phyloP scores from a whole-genome alignment of 2,329 filamentous ascomycete species.

The Hortaea werneckii region DNA sequence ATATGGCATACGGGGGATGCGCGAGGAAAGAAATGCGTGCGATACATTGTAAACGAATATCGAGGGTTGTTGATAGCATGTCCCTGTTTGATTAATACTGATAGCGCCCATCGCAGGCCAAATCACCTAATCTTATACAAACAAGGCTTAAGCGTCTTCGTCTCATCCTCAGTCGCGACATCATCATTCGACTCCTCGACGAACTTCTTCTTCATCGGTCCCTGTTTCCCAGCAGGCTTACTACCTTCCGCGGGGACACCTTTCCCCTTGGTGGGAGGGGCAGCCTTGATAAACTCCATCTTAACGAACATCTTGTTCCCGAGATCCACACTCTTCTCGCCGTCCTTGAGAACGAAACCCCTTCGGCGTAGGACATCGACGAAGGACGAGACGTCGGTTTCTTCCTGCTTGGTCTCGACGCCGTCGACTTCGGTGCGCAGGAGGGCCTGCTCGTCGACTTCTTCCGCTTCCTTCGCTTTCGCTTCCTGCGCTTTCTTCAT shows the following conservation, averaged over 20 bases:
- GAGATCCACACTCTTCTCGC: slow-evolving; percentile 59
- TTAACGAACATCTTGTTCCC: slow-evolving; percentile 97
- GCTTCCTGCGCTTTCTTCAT: slow-evolving; percentile 27
- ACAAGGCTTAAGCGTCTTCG: slow-evolving; percentile 81
- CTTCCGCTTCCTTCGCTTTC: slow-evolving; percentile 43
- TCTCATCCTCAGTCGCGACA: slow-evolving; percentile 49
- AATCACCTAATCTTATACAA: slow-evolving; percentile 76
- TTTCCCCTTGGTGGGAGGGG: slow-evolving; percentile 65
- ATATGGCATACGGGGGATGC: no score
- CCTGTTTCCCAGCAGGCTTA: slow-evolving; percentile 23
- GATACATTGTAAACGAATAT: no score
- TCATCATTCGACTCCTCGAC: slow-evolving; percentile 48
- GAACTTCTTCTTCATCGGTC: slow-evolving; percentile 42
- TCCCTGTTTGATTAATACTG: no score
- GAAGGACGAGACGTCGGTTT: slow-evolving; percentile 82
- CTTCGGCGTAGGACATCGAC: slow-evolving; percentile 69
- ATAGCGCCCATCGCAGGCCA: no score
- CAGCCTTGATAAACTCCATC: slow-evolving; percentile 88
- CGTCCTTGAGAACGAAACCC: slow-evolving; percentile 73
- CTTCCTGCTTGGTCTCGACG: slow-evolving; percentile 49
- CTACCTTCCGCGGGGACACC: slow-evolving; percentile 40
- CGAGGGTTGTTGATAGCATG: no score
- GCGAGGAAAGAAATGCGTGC: no score
- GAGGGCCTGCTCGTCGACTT: slow-evolving; percentile 49
- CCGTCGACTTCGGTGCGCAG: slow-evolving; percentile 58